Percentiles rank a stretch among this genome's conserved stretches.
phyloP scores from a whole-genome alignment of 2,329 filamentous ascomycete species.

The Penicillium olsonii region DNA sequence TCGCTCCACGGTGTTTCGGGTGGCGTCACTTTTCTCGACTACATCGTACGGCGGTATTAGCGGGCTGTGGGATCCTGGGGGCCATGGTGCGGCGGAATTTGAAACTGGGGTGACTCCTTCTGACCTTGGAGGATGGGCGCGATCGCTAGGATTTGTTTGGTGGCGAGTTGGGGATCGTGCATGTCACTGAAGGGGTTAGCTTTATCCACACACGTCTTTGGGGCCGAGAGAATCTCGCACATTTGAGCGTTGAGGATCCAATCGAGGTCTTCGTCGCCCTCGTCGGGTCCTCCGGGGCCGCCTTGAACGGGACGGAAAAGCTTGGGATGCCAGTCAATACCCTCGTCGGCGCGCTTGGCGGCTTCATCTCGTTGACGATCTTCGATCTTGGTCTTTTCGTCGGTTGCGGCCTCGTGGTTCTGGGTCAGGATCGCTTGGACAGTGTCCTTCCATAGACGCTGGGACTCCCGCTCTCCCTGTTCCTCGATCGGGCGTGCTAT shows the following conservation, averaged over 20 bases:
- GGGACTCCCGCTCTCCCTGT: conserved; percentile 87
- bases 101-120: conserved; percentile 55
- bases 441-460: conserved; percentile 81
- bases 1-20: conserved; percentile 29
- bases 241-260: conserved; percentile 91
- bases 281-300: conserved; percentile 69
- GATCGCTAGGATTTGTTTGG: conserved; percentile 81
- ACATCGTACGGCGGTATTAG: conserved; percentile 17
- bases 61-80: conserved; percentile 12
- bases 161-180: conserved; percentile 66
- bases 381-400: conserved; percentile 95
- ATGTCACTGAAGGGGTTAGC: conserved; percentile 54
- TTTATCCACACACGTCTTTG: background rate
- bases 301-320: conserved; percentile 77
- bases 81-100: conserved; percentile 54
- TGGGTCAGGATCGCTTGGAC: conserved; percentile 77
- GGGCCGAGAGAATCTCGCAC: conserved; percentile 52
- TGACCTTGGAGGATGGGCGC: conserved; percentile 83
- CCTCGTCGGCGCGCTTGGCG: conserved; percentile 72
- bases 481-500: conserved; percentile 75
- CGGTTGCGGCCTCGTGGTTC: conserved; percentile 86
- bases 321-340: conserved; percentile 82
- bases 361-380: conserved; percentile 90
- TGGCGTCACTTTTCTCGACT: conserved; percentile 11
- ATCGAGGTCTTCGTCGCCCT: conserved; percentile 86